Evolutionary conservation across 805 yeast species (phyloP).

Genomic region (Kodamaea fukazawae): DNA sequence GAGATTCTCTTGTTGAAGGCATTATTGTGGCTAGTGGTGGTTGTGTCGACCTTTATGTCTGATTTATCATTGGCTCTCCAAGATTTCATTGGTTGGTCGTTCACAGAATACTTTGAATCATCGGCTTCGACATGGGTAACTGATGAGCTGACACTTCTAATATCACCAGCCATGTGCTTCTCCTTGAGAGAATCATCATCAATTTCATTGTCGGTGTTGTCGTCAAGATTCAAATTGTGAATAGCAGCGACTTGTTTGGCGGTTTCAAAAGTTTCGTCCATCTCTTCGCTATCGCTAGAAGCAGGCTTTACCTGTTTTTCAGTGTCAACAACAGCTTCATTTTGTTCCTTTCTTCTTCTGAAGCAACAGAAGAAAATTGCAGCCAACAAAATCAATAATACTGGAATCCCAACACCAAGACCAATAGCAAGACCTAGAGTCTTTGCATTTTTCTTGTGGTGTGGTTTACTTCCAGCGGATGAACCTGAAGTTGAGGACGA

Average conservation of each 20-base stretch:
- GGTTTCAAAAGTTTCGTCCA: slow-evolving; percentile 24
- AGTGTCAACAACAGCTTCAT: slow-evolving; percentile 12
- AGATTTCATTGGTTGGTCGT: slow-evolving; percentile 39
- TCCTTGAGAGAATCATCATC: slow-evolving; percentile 17
- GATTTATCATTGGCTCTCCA: slow-evolving; percentile 42
- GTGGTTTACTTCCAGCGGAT: slow-evolving; percentile 22
- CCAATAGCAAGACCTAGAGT: slow-evolving; percentile 74
- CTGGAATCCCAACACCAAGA: slow-evolving; percentile 83
- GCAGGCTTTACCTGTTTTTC: not conserved
- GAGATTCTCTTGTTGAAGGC: slow-evolving; percentile 57
- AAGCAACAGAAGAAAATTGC: slow-evolving; percentile 51
- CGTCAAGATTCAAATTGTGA: slow-evolving; percentile 51
- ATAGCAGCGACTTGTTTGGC: slow-evolving; percentile 46
- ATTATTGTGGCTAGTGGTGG: slow-evolving; percentile 23
- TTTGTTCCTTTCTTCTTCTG: slow-evolving; percentile 28
- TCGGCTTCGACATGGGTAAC: slow-evolving; percentile 50
- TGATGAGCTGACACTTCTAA: slow-evolving; percentile 43
- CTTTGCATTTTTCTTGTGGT: slow-evolving; percentile 22
- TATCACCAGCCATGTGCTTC: slow-evolving; percentile 8
- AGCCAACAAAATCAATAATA: slow-evolving; percentile 47
- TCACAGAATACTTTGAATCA: slow-evolving; percentile 29
- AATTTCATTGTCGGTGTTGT: slow-evolving; percentile 25
- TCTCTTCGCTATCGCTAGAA: slow-evolving; percentile 16
- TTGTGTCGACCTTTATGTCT: slow-evolving; percentile 14
- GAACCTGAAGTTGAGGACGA: slow-evolving; percentile 12